Evolutionary conservation across 257 asterid genomes (phyloP), one percentile per base, ranked within the genome.

Genomic region (Plectranthus barbatus): DNA sequence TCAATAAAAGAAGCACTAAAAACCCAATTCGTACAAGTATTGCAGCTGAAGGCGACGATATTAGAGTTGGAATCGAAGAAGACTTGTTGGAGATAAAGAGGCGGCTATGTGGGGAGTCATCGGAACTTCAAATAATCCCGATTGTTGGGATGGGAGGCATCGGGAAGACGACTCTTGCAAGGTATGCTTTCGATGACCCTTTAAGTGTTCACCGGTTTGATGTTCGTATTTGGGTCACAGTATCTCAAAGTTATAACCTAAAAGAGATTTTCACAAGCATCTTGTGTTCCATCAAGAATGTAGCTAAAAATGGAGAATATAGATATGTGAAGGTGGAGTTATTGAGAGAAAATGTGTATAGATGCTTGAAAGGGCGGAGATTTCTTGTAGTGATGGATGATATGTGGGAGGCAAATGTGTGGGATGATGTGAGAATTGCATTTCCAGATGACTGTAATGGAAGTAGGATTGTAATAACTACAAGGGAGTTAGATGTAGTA

Each of bases 131-230:
- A 39, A 6, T 48, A 51, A 47, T 68, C 52, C 65, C 76, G 1
- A 64, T 72, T 6, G 68, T 58, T 10, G 76, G 76, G 19, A 72
- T 72, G 76, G 72, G 76, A 15, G 76, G 76, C 0, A 62, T 63
- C 7, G 76, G 76, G 24, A 71, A 71, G 31, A 63, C 76, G 0
- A 72, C 72, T 18, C 56, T 72, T 17, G 76, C 76, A 10, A 51
- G 23, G 19, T 11, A 47, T 26, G 52, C 17, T 13, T 42, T 46
- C 11, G 13, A 71, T 5, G 62, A 64, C 20, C 41, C 56, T 12
- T 36, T 9, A 11, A 47, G 11, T 37, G 53, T 39, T 10, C 4
- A 57, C 24, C 49, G 18, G 41, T 71, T 71, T 40, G 62, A 71
- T 7, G 9, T 55, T 17, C 50, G 72, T 47, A 29, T 10, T 48